phyloP scores from a whole-genome alignment of 2,329 filamentous ascomycete genomes.

The Phialophora verrucosa region DNA sequence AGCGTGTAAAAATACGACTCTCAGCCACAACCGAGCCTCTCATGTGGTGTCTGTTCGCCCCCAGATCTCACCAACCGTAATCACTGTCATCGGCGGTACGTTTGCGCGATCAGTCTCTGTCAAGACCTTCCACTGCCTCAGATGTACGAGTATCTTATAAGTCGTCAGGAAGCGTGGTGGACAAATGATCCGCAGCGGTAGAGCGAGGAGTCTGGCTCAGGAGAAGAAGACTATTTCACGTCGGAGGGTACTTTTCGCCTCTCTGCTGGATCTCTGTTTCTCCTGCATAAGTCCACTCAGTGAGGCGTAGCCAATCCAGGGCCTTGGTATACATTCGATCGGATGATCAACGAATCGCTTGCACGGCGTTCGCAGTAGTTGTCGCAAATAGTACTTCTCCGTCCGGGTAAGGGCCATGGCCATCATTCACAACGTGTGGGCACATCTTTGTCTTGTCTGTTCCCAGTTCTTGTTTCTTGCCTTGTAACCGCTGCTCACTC shows the following conservation, averaged over 20 bases:
- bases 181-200: neutral
- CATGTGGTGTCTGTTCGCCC: neutral
- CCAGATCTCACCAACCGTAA: neutral
- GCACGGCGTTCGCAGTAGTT: neutral
- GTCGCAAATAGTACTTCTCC: neutral
- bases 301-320: constrained; percentile 14
- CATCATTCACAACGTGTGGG: neutral
- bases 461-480: constrained; percentile 1
- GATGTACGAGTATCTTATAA: neutral
- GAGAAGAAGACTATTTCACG: constrained; percentile 14
- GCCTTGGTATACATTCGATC: constrained; percentile 10
- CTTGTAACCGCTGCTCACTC: constrained; percentile 7
- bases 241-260: constrained; percentile 13
- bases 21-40: constrained; percentile 27
- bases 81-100: neutral
- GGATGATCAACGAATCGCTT: constrained; percentile 15
- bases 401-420: neutral
- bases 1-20: constrained; percentile 22
- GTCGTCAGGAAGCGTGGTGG: neutral
- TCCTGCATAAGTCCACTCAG: constrained; percentile 16
- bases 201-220: neutral
- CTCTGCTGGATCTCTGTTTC: constrained; percentile 15
- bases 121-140: neutral
- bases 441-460: constrained; percentile 3
- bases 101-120: neutral